Conservation (phyloP, 306 rosid genomes). For the Castanea sativa region DNA sequence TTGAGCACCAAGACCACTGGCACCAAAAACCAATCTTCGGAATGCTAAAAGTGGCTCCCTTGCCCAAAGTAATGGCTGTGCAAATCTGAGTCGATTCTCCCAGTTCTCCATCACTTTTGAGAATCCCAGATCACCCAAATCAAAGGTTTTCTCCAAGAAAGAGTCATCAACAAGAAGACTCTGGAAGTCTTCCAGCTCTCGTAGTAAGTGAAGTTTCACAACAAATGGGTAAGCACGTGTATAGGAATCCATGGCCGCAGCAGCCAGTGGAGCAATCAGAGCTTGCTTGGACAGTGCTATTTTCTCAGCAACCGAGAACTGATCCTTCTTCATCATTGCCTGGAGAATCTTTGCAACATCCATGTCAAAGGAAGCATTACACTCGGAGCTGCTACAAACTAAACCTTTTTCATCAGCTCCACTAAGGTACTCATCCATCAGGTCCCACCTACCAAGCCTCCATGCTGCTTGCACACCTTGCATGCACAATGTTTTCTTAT, state of each 20-base stretch:
- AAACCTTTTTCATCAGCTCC: constrained; percentile 89
- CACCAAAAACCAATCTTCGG: constrained; percentile 77
- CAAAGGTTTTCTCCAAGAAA: constrained; percentile 81
- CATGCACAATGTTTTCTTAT: constrained; percentile 97
- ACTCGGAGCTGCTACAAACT: constrained; percentile 82
- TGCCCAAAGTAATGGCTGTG: constrained; percentile 92
- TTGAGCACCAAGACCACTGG: constrained; percentile 76
- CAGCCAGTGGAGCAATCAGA: constrained; percentile 87
- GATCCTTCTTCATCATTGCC: constrained; percentile 94
- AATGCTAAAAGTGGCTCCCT: constrained; percentile 94
- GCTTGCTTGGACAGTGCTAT: constrained; percentile 88
- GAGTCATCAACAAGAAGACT: constrained; percentile 69
- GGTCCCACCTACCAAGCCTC: constrained; percentile 99
- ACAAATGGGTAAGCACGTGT: constrained; percentile 88
- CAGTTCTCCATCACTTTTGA: constrained; percentile 72
- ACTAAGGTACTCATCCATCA: constrained; percentile 92
- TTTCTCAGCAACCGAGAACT: constrained; percentile 78
- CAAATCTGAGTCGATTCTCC: constrained; percentile 85
- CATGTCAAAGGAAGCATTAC: constrained; percentile 90
- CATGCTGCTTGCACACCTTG: constrained; percentile 99
- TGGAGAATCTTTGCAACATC: constrained; percentile 95
- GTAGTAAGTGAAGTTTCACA: constrained; percentile 88
- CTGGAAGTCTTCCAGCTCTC: constrained; percentile 90
- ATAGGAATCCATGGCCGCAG: constrained; percentile 99
- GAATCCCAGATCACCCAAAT: constrained; percentile 55